Percentiles rank a stretch among this genome's conserved stretches.
Conservation (phyloP, 805 yeast genomes). For the Wickerhamiella nectarea region DNA sequence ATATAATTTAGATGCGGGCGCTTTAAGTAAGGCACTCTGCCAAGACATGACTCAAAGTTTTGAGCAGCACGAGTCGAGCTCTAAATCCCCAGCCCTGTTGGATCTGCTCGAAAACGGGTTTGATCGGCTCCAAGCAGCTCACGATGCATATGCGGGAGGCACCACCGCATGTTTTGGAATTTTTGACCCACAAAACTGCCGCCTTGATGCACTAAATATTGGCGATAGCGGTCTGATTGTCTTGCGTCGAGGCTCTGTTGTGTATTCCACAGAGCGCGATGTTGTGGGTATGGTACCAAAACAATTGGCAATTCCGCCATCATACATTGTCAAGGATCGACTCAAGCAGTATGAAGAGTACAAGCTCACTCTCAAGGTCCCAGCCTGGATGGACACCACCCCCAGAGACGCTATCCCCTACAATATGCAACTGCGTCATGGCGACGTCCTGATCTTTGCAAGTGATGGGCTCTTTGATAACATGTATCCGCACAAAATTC, state of each 20-base stretch:
- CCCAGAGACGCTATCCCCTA: conserved; percentile 60
- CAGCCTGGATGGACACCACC: conserved; percentile 41
- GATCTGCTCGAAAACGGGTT: conserved; percentile 45
- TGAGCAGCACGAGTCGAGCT: conserved; percentile 16
- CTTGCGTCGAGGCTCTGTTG: conserved; percentile 49
- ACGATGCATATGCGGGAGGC: conserved; percentile 73
- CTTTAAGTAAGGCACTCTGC: conserved; percentile 72
- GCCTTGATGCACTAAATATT: conserved; percentile 55
- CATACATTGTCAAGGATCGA: conserved; percentile 23
- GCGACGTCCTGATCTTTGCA: conserved; percentile 72
- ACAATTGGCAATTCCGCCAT: conserved; percentile 77
- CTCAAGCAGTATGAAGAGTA: conserved; percentile 1
- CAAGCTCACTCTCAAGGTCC: conserved; percentile 3
- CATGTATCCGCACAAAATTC: conserved; percentile 58
- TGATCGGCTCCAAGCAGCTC: conserved; percentile 35
- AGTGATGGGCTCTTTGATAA: conserved; percentile 94
- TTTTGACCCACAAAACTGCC: conserved; percentile 35
- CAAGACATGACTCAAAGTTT: conserved; percentile 35
- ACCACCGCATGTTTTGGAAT: conserved; percentile 85
- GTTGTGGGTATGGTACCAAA: conserved; percentile 47
- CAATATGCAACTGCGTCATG: conserved; percentile 46
- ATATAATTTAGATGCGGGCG: conserved; percentile 79
- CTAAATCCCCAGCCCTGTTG: conserved; percentile 28
- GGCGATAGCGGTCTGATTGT: conserved; percentile 96
- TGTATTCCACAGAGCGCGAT: conserved; percentile 21